Base-by-base conservation (phyloP, 2,329 filamentous ascomycete genomes). In the Tolypocladium guangdongense region DNA sequence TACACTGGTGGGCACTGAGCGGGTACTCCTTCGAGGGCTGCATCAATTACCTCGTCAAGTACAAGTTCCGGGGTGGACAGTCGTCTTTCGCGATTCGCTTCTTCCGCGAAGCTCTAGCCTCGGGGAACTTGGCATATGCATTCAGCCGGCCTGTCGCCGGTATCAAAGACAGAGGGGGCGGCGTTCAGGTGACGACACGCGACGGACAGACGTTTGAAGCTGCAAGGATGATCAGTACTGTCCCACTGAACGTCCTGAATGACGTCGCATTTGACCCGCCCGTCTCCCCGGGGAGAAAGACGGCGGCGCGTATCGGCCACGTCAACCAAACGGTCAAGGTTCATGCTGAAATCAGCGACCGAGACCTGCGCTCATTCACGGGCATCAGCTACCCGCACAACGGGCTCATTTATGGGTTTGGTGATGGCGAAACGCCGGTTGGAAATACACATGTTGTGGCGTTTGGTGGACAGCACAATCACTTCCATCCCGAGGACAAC, bases 391-490 rank as follows among this genome's bases (percentile, higher is more conserved):
- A 73, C 52, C 73, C 74, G 0, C 60, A 68, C 12, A 75, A 74
- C 20, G 66, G 68, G 18, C 64, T 78, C 0, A 64, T 67, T 4
- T 76, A 73, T 47, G 70, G 66, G 0, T 68, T 75, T 7, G 75
- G 70, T 0, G 74, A 78, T 52, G 74, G 75, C 0, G 68, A 64
- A 0, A 74, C 72, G 0, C 70, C 71, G 0, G 66, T 67, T 0
- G 73, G 74, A 0, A 76, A 77, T 39, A 75, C 74, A 0, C 75
- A 78, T 37, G 61, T 77, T 1, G 75, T 78, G 0, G 66, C 67
- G 2, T 77, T 78, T 50, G 74, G 75, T 0, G 69, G 68, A 0
- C 57, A 66, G 2, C 59, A 68, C 14, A 72, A 71, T n/a, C 71
- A 74, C 38, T 68, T 77, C 5, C 63, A 74, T 2, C 72, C 71